A percentile compares a stretch with the other conserved stretches of the same genome.
Conservation (phyloP, 164 flowering plant genomes). For the Liquidambar formosana region DNA sequence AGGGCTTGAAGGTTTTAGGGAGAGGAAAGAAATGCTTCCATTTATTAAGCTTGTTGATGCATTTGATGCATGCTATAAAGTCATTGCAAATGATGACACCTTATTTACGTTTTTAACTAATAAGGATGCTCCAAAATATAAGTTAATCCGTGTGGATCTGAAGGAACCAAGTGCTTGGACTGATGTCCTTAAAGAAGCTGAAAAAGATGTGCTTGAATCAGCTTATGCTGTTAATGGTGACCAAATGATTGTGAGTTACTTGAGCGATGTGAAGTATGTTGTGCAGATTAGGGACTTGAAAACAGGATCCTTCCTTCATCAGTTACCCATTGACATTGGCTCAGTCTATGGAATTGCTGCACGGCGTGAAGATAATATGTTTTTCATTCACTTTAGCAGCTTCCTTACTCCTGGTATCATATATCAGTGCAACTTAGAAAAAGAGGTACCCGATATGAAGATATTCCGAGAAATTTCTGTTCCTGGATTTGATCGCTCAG, state of each 20-base stretch:
- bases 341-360: constrained; percentile 67
- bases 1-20: constrained; percentile 71
- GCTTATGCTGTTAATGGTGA: constrained; percentile 70
- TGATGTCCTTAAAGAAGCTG: constrained; percentile 67
- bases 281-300: constrained; percentile 83
- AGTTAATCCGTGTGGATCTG: constrained; percentile 81
- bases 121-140: constrained; percentile 91
- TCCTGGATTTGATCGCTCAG: constrained; percentile 81
- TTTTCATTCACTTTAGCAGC: constrained; percentile 80
- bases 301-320: constrained; percentile 72
- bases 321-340: constrained; percentile 87
- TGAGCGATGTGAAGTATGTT: constrained; percentile 88
- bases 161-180: constrained; percentile 75
- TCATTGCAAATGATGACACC: constrained; percentile 81
- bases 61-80: constrained; percentile 74
- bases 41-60: constrained; percentile 82
- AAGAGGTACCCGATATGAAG: constrained; percentile 66
- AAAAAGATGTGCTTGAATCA: constrained; percentile 83
- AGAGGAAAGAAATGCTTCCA: constrained; percentile 57
- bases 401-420: constrained; percentile 90
- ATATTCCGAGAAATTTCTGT: constrained; percentile 78
- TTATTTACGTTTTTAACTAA: constrained; percentile 80
- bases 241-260: constrained; percentile 75
- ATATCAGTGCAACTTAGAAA: constrained; percentile 67
- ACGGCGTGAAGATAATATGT: constrained; percentile 61